phyloP scores from a whole-genome alignment of 208 protist genomes.

The Trypanosoma cruzi region DNA sequence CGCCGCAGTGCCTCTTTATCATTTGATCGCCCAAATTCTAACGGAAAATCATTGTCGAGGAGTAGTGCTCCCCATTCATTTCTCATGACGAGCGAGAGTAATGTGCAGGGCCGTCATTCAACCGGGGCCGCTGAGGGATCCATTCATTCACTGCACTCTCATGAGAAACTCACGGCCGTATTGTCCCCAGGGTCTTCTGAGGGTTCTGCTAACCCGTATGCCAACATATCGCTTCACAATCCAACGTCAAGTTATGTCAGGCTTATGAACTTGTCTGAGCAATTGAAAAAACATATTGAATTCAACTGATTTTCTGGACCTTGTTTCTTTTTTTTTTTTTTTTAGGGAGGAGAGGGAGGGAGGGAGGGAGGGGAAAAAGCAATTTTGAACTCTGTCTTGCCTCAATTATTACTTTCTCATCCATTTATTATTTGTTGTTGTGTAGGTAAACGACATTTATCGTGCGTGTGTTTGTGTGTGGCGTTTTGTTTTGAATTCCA shows the following conservation, averaged over 20 bases:
- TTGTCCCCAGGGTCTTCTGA: not conserved
- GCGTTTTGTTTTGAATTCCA: not conserved
- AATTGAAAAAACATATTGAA: constrained; percentile 21
- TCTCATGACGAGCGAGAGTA: not conserved
- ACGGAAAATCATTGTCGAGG: not conserved
- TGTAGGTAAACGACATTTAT: not conserved
- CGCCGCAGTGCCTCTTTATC: not conserved
- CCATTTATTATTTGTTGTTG: not conserved
- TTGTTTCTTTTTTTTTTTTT: no score
- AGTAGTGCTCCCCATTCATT: not conserved
- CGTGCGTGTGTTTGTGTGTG: not conserved
- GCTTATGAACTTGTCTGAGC: constrained; percentile 25
- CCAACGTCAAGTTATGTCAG: constrained; percentile 15
- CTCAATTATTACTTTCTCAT: not conserved
- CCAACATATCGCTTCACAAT: not conserved
- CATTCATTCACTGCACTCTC: not conserved
- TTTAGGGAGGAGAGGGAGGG: no score
- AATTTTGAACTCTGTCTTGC: not conserved
- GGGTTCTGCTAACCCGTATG: constrained; percentile 5
- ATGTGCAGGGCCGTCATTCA: not conserved
- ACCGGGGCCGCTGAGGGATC: not conserved
- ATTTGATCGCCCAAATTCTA: not conserved
- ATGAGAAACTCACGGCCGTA: not conserved
- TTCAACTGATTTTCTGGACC: not conserved
- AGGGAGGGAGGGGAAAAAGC: no score